Percentiles rank a stretch among this genome's conserved stretches.
phyloP scores from a whole-genome alignment of 2,329 filamentous ascomycete species.

The Grosmannia serpens region DNA sequence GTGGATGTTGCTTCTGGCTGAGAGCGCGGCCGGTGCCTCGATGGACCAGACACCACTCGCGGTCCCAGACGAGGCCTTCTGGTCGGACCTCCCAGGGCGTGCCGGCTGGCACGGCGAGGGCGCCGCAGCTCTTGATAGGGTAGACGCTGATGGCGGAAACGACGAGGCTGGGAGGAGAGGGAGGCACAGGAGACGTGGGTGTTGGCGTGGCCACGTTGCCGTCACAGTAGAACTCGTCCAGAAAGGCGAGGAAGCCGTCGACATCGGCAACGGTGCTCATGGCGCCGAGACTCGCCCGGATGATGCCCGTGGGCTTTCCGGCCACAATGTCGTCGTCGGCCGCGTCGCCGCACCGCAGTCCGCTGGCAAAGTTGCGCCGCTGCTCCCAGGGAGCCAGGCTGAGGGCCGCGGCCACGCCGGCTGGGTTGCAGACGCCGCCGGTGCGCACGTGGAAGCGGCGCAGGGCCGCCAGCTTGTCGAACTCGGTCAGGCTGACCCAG shows the following conservation, averaged over 20 bases:
- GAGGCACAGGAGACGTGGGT: too few species aligned
- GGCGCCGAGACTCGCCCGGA: slow-evolving; percentile 76
- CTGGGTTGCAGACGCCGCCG: slow-evolving; percentile 85
- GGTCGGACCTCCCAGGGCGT: slow-evolving; percentile 62
- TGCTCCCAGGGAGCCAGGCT: slow-evolving; percentile 69
- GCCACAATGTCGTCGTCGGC: slow-evolving; percentile 65
- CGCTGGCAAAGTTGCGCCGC: slow-evolving; percentile 71
- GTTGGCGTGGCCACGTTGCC: not conserved
- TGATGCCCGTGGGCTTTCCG: slow-evolving; percentile 78
- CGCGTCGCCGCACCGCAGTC: slow-evolving; percentile 73
- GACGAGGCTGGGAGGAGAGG: not conserved
- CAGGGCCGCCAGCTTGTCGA: slow-evolving; percentile 74
- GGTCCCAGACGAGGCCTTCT: slow-evolving; percentile 86
- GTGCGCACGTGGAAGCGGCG: slow-evolving; percentile 77
- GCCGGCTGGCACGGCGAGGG: slow-evolving; percentile 55
- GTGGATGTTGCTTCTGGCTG: slow-evolving; percentile 78
- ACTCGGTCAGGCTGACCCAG: slow-evolving; percentile 72
- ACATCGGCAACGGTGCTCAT: slow-evolving; percentile 78
- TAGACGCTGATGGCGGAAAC: slow-evolving; percentile 54
- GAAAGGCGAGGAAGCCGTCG: slow-evolving; percentile 56
- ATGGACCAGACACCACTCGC: slow-evolving; percentile 93
- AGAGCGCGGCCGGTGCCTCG: slow-evolving; percentile 72
- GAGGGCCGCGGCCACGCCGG: slow-evolving; percentile 67
- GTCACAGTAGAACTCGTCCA: slow-evolving; percentile 54
- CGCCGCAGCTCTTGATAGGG: slow-evolving; percentile 89